phyloP scores from a whole-genome alignment of 2,329 filamentous ascomycete species.

The Leptoxyphium fumago region DNA sequence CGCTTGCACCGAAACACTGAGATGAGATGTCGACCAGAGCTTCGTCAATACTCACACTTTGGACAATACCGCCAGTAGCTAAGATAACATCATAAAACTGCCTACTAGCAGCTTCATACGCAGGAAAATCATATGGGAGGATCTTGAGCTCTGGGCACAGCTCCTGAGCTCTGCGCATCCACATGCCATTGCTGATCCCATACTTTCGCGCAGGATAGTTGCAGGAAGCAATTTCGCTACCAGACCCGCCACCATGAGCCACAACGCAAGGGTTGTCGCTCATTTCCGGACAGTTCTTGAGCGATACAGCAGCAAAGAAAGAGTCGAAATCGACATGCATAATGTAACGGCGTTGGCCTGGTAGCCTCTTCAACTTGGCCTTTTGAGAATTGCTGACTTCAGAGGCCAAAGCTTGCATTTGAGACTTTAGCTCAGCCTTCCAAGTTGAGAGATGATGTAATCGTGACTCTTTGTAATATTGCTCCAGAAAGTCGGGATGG shows the following conservation, averaged over 20 bases:
- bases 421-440: constrained; percentile 88
- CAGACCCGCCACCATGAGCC: constrained; percentile 69
- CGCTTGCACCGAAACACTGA: constrained; percentile 49
- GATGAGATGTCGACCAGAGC: constrained; percentile 72
- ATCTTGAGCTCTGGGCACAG: constrained; percentile 76
- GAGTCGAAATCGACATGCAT: constrained; percentile 97
- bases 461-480: constrained; percentile 89
- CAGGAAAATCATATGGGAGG: constrained; percentile 88
- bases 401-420: constrained; percentile 64
- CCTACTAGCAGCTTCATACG: constrained; percentile 80
- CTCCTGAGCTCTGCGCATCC: constrained; percentile 85
- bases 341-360: constrained; percentile 62
- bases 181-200: constrained; percentile 96
- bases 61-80: constrained; percentile 64
- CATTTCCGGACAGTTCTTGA: constrained; percentile 62
- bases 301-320: constrained; percentile 90
- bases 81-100: constrained; percentile 79
- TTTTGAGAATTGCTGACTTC: constrained; percentile 46
- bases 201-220: constrained; percentile 82
- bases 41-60: constrained; percentile 95
- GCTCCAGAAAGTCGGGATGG: constrained; percentile 83
- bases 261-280: constrained; percentile 71
- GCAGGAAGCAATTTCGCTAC: constrained; percentile 93
- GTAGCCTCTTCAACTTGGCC: constrained; percentile 37
- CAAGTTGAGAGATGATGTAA: constrained; percentile 90